Base-by-base conservation (phyloP, 2,329 filamentous ascomycete species). In the Fusarium burgessii region DNA sequence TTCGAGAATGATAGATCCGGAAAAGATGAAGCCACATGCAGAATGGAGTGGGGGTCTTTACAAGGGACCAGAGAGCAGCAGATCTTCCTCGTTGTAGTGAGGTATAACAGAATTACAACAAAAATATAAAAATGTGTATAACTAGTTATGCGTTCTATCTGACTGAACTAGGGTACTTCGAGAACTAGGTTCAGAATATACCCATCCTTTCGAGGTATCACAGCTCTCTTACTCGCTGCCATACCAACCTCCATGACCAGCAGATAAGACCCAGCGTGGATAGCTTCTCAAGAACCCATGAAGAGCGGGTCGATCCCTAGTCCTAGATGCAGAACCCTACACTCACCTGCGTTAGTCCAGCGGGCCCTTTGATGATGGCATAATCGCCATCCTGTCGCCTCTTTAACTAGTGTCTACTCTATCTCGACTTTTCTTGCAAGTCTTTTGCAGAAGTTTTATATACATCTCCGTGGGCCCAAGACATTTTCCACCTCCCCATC, bases 341-440 rank as follows among this genome's bases (percentile, higher is more conserved):
- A 49, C 68, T 68, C 57, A 50, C 63, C 64, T 72, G 65, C 73
- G 71, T 75, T 76, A 76, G 74, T 45, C 43, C 29, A 23, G 71
- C 68, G 70, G 75, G 68, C 66, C 71, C 66, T 66, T 72, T 46
- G 54, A 70, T 75, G 75, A 76, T 76, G 68, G 72, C 68, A 73
- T 73, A 68, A 64, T 68, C 58, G 45, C 45, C 51, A 71, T 71
- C 46, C 50, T 41, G 36, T 57, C 49, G 57, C 50, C 61, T 66
- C 58, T 38, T 57, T 40, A 52, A 27, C 49, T 40, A 52, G 49
- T 69, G 32, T 51, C 32, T 38, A 70, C 64, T 70, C 38, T 68
- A 75, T 62, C 51, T 74, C 25, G 58, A 66, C 66, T 71, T 62
- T 74, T 55, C 60, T 61, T 66, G 35, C 50, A 51, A 38, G 49